These are phyloP conservation scores for Prunus davidiana DNA, from an alignment of 306 rosid species.

Conservation along the genomic window DNA sequence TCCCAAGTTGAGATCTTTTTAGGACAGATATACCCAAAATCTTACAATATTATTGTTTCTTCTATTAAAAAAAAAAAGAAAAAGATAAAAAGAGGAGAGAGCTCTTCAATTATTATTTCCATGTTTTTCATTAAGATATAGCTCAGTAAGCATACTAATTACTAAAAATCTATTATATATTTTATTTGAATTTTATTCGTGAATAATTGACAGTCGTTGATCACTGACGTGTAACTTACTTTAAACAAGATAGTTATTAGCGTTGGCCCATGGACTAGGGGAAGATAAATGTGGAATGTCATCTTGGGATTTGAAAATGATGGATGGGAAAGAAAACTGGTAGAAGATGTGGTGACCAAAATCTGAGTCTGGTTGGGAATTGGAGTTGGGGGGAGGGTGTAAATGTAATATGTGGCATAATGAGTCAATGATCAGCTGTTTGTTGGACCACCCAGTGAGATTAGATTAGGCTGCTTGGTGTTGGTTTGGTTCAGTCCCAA, in stretches of 20 bases:
- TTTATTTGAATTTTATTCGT: too few relatives aligned
- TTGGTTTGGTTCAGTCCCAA: conserved; percentile 11
- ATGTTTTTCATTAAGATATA: not conserved
- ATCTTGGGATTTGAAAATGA: not conserved
- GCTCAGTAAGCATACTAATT: not conserved
- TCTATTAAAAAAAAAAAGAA: not conserved
- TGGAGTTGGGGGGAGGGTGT: not conserved
- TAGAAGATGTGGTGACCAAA: not conserved
- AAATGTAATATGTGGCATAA: not conserved
- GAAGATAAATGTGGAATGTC: not conserved
- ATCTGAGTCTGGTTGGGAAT: not conserved
- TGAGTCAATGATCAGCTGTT: conserved; percentile 19
- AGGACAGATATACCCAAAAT: not conserved
- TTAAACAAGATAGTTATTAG: too few relatives aligned
- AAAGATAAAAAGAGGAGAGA: not conserved
- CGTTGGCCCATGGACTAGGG: not conserved
- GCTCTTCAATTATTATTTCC: not conserved
- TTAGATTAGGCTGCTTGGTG: not conserved
- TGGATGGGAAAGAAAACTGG: not conserved
- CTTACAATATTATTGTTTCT: not conserved
- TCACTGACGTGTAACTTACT: too few relatives aligned
- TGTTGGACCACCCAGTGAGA: conserved; percentile 21
- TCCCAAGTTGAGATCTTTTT: conserved; percentile 3
- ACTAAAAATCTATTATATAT: too few relatives aligned
- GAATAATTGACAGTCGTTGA: not conserved